Base-by-base conservation (phyloP, 2,329 filamentous ascomycete species). In the Fusarium sp. region DNA sequence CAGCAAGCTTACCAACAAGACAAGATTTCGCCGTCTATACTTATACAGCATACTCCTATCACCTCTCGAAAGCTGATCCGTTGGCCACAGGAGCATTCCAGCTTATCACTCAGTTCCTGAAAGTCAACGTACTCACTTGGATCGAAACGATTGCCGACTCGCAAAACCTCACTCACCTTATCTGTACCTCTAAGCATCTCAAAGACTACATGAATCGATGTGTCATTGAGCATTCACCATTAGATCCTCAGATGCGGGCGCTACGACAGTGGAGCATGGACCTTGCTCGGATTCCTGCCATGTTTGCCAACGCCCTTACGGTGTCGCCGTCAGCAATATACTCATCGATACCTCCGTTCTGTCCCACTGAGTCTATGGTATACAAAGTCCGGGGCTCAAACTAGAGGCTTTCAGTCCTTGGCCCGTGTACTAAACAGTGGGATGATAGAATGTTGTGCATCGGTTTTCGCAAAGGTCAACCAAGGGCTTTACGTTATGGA, bases 91-190 rank as follows among this genome's bases (percentile, higher is more conserved):
- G 69, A 5, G 53, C 76, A 1, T 70, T 81, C 11, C 42, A 64
- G 4, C 71, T 78, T 46, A 57, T 80, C 10, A 67, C 70, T 14
- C 60, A 58, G 14, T 82, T 82, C 62, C 53, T 81, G 10, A 75
- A 73, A 17, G 69, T 73, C 27, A 81, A 81, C 58, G 57, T 82
- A 6, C 73, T 82, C 14, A 76, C 77, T 13, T 82, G 81, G 81
- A 79, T 83, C 42, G 81, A 83, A 64, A 69, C 55, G 26, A 70
- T 71, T 35, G 70, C 67, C 42, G 55, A 66, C 12, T 66, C 58
- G 44, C 64, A 46, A 37, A 55, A 71, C 37, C 64, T 73, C 20
- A 62, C 37, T 18, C 60, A 64, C 11, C 70, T 73, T 38, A 68
- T 73, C 52, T 61, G 49, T 45, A 46, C 64, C 18, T 71, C 70